phyloP scores from a whole-genome alignment of 805 yeast genomes.

The Yamadazyma insecticola region DNA sequence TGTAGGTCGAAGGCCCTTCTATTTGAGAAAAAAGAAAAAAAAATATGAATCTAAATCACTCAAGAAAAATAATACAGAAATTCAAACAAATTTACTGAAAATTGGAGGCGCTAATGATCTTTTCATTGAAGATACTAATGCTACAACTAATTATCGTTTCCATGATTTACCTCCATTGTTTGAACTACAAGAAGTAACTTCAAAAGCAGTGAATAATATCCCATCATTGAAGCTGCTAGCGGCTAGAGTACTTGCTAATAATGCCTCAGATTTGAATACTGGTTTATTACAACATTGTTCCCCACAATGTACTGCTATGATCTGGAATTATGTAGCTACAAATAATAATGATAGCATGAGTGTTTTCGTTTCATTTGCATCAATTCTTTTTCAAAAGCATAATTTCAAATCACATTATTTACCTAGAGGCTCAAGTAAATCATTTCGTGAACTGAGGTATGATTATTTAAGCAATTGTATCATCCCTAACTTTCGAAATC shows the following conservation, averaged over 20 bases:
- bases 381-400: slow-evolving; percentile 11
- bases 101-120: background rate
- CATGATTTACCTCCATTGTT: no score
- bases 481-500: slow-evolving; percentile 9
- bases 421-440: background rate
- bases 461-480: slow-evolving; percentile 1
- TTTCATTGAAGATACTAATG: no score
- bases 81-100: background rate
- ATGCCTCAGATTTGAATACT: slow-evolving; percentile 18
- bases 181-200: no score
- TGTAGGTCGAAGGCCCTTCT: no score
- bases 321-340: slow-evolving; percentile 27
- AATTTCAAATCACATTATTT: slow-evolving; percentile 23
- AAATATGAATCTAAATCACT: no score
- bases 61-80: no score
- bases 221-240: slow-evolving; percentile 19
- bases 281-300: slow-evolving; percentile 19
- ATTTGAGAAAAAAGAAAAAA: no score
- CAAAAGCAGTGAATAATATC: no score
- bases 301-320: slow-evolving; percentile 22
- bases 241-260: slow-evolving; percentile 23
- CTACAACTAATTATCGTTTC: no score
- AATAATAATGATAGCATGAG: slow-evolving; percentile 25
- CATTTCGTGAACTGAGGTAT: slow-evolving; percentile 1
- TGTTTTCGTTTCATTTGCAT: slow-evolving; percentile 24